phyloP scores from a whole-genome alignment of 2,329 filamentous ascomycete genomes.

The Xylariaceae sp. region DNA sequence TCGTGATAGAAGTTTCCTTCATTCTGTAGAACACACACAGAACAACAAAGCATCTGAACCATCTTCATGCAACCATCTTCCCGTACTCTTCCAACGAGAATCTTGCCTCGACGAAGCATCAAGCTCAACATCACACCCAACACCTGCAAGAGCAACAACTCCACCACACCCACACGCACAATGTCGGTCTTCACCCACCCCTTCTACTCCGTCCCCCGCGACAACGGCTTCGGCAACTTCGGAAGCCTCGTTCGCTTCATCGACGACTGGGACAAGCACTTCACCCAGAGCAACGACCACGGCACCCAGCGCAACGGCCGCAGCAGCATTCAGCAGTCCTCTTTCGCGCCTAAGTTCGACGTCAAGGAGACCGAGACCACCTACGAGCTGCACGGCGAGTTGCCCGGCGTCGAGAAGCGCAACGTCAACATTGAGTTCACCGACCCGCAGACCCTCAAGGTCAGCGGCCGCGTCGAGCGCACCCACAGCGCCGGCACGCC shows the following conservation, averaged over 20 bases:
- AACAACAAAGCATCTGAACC: constrained; percentile 14
- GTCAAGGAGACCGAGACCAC: constrained; percentile 63
- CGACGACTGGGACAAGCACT: constrained; percentile 58
- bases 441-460: constrained; percentile 66
- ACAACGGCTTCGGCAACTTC: constrained; percentile 53
- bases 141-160: constrained; percentile 11
- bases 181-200: constrained; percentile 58
- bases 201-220: constrained; percentile 43
- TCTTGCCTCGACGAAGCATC: constrained; percentile 19
- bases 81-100: constrained; percentile 5
- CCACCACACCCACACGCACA: constrained; percentile 30
- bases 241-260: constrained; percentile 60
- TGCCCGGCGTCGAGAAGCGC: constrained; percentile 71
- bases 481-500: constrained; percentile 52
- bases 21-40: constrained; percentile 24
- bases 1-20: constrained; percentile 8
- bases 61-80: constrained; percentile 10
- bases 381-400: constrained; percentile 77
- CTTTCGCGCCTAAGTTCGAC: constrained; percentile 76
- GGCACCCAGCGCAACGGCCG: constrained; percentile 3
- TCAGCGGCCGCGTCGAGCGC: constrained; percentile 67
- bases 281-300: constrained; percentile 26
- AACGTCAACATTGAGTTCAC: constrained; percentile 75
- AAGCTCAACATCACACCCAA: constrained; percentile 11
- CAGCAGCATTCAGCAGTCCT: constrained; percentile 25